These are phyloP conservation scores for Trametes sanguinea DNA, from an alignment of 768 basidiomycete genomes.

Conservation along the genomic window DNA sequence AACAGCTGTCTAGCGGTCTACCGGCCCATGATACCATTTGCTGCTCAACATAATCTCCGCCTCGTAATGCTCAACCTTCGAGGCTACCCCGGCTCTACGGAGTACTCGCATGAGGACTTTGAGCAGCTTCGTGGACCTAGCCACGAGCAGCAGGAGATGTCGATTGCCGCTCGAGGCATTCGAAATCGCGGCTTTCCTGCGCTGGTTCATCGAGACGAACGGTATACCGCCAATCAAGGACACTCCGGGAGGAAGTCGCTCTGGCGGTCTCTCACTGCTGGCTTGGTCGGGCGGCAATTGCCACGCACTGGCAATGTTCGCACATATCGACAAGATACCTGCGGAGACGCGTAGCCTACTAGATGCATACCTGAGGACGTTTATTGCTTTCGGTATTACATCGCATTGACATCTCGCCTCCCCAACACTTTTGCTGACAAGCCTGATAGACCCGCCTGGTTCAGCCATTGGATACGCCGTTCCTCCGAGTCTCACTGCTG, in stretches of 20 bases:
- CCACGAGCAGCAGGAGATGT: not conserved
- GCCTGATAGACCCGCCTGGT: conserved; percentile 7
- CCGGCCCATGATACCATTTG: conserved; percentile 21
- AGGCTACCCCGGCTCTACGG: conserved; percentile 31
- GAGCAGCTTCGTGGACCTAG: not conserved
- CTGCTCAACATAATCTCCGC: conserved; percentile 25
- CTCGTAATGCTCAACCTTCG: conserved; percentile 29
- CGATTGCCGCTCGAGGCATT: conserved; percentile 12
- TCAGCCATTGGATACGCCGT: not conserved
- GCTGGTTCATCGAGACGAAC: conserved; percentile 23
- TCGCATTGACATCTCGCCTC: not conserved
- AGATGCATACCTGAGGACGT: conserved; percentile 14
- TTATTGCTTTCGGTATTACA: conserved; percentile 22
- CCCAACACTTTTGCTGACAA: too few species aligned
- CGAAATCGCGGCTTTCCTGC: conserved; percentile 23
- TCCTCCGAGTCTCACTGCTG: conserved; percentile 1
- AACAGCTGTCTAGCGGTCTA: conserved; percentile 12
- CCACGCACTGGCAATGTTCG: conserved; percentile 17
- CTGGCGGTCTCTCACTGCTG: conserved; percentile 15
- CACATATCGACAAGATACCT: conserved; percentile 12
- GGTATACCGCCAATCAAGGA: conserved; percentile 11
- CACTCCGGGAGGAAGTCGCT: not conserved
- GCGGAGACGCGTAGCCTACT: conserved; percentile 17
- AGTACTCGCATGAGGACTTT: conserved; percentile 24
- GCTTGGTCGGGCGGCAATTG: conserved; percentile 24